Evolutionary conservation across 306 rosid genomes (phyloP).

Genomic region (Pueraria montana): DNA sequence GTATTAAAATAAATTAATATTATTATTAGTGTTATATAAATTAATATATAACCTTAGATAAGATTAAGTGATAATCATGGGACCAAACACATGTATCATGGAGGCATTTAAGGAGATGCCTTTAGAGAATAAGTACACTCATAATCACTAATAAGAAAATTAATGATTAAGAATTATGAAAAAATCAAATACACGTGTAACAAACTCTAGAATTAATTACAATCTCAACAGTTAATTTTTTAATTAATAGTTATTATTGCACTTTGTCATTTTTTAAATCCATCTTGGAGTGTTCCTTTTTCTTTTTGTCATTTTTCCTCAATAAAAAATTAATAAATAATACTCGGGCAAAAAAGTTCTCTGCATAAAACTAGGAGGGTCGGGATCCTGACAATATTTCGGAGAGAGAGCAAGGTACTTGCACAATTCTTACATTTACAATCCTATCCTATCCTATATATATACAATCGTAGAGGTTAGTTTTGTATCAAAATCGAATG

Average conservation of each 20-base stretch:
- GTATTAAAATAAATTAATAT: neutral
- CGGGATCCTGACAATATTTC: neutral
- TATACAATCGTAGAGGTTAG: conserved; percentile 7
- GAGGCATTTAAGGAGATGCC: too few species aligned
- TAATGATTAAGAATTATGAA: too few species aligned
- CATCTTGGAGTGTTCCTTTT: neutral
- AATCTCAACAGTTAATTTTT: too few species aligned
- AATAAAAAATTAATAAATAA: neutral
- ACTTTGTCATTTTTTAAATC: too few species aligned
- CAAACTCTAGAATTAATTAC: too few species aligned
- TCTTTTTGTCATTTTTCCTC: neutral
- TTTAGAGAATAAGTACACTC: too few species aligned
- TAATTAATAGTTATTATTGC: too few species aligned
- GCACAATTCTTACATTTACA: conserved; percentile 29
- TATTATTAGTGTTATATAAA: neutral
- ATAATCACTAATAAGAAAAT: too few species aligned
- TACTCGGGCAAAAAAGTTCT: neutral
- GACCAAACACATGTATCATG: neutral
- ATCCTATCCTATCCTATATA: neutral
- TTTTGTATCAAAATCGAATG: neutral
- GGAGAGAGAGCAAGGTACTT: neutral
- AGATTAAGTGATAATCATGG: neutral
- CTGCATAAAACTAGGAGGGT: neutral
- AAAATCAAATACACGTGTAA: too few species aligned
- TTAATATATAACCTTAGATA: neutral